Evolutionary conservation across 352 stramenopile genomes (phyloP), one percentile per base, ranked within the genome.

Genomic region (Globisporangium carolinianum): DNA sequence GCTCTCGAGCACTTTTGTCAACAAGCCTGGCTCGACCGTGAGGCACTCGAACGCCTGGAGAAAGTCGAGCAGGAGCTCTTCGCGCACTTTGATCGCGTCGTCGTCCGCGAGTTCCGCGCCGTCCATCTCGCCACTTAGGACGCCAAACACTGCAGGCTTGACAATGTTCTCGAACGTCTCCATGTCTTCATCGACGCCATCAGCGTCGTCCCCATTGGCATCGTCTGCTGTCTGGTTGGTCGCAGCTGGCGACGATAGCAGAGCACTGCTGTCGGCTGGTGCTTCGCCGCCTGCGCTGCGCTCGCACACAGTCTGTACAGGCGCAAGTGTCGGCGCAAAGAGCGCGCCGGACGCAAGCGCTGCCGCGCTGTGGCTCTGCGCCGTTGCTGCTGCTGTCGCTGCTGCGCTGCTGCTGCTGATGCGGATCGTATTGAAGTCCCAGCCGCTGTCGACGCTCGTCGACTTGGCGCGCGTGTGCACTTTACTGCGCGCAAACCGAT

Each of bases 51-150:
- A 86, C 49, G 74, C 67, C 48, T 91, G 79, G 45, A 94, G 55
- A 37, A 92, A 79, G 50, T 94, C 83, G 47, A 94, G 86, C 3
- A 94, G 62, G 38, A 87, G 56, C 54, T 91, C 81, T 47, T 94
- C 80, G 60, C 73, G 71, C 9, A 66, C 54, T 39, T 89, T 80
- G 11, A 69, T 68, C 11, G 78, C 72, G 6, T 57, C 64, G 15
- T 66, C 68, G 53, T 57, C 39, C 14, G 56, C 58, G 7, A 63
- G 43, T 35, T 52, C 24, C 37, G 58, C 56, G 15, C 52, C 50
- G 53, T 79, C 68, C 15, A 85, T 38, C 32, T 76, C 62, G 37
- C 74, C 70, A 36, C 87, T 71, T 38, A 90, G 45, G 6, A 91
- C 75, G 12, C 91, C 81, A 46, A 87, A 87, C 24, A 94, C 76